These are phyloP conservation scores for Phaeosphaeriaceae sp. DNA, from an alignment of 2,329 filamentous ascomycete species.

Conservation along the genomic window DNA sequence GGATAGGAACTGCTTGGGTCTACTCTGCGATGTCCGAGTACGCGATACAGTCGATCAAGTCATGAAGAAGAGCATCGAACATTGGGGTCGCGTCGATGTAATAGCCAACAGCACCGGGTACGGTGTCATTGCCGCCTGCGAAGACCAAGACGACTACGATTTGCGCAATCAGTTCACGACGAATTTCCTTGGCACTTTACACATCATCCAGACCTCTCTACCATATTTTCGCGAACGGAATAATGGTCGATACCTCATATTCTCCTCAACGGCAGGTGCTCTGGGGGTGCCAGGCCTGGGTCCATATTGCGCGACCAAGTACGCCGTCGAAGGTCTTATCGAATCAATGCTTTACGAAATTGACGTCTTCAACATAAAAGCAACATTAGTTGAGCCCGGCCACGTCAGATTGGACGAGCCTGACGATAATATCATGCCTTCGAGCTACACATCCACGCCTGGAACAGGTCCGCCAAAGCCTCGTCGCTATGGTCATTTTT, in stretches of 20 bases:
- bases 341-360: constrained; percentile 98
- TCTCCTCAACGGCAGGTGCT: constrained; percentile 89
- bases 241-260: constrained; percentile 85
- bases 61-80: constrained; percentile 73
- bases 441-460: constrained; percentile 32
- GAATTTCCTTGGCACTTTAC: constrained; percentile 93
- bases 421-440: constrained; percentile 54
- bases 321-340: constrained; percentile 93
- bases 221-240: constrained; percentile 84
- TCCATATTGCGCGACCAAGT: constrained; percentile 96
- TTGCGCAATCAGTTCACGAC: constrained; percentile 96
- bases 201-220: constrained; percentile 88
- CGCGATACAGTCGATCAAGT: constrained; percentile 78
- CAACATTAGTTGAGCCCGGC: constrained; percentile 90
- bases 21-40: constrained; percentile 90
- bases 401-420: constrained; percentile 87
- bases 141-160: constrained; percentile 96
- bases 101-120: constrained; percentile 92
- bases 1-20: constrained; percentile 71
- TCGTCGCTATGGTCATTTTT: constrained; percentile 89
- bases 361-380: constrained; percentile 89
- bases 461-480: constrained; percentile 54
- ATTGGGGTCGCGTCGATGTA: constrained; percentile 84
- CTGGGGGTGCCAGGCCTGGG: constrained; percentile 93
- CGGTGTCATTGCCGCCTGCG: constrained; percentile 92